Evolutionary conservation across 768 basidiomycete species (phyloP).

Genomic region (Terana coerulea): DNA sequence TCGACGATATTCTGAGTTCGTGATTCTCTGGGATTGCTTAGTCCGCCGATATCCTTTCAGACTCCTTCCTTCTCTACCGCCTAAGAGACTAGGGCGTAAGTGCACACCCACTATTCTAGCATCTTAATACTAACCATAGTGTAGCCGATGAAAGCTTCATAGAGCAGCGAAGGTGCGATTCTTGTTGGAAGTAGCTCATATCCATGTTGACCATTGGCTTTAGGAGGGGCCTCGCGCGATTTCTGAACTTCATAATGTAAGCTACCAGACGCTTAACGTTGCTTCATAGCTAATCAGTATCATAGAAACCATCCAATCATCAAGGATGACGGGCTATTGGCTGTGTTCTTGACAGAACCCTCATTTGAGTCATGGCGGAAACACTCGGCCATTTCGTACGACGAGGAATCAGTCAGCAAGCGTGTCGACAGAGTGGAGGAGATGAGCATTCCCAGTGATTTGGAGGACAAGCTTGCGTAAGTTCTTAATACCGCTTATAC

Average conservation of each 20-base stretch:
- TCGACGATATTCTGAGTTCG: slow-evolving; percentile 92
- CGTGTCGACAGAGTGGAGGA: slow-evolving; percentile 80
- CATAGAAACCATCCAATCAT: slow-evolving; percentile 87
- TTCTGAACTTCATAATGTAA: slow-evolving; percentile 74
- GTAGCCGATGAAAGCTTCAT: slow-evolving; percentile 86
- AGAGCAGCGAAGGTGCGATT: slow-evolving; percentile 75
- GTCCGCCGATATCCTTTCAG: slow-evolving; percentile 91
- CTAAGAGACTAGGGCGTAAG: slow-evolving; percentile 89
- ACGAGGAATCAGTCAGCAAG: slow-evolving; percentile 84
- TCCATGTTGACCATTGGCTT: background rate
- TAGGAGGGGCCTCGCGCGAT: slow-evolving; percentile 78
- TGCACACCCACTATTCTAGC: slow-evolving; percentile 11
- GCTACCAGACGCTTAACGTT: slow-evolving; percentile 25
- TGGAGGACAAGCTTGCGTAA: slow-evolving; percentile 85
- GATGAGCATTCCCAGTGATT: slow-evolving; percentile 88
- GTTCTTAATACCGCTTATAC: slow-evolving; percentile 1
- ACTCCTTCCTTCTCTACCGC: slow-evolving; percentile 80
- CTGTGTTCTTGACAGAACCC: slow-evolving; percentile 76
- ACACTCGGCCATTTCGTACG: slow-evolving; percentile 65
- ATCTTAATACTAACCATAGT: slow-evolving; percentile 12
- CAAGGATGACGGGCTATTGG: slow-evolving; percentile 80
- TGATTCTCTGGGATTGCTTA: slow-evolving; percentile 84
- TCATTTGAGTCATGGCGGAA: slow-evolving; percentile 90
- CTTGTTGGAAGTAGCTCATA: background rate
- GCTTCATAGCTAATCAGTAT: background rate